Base-by-base conservation (phyloP, 2,329 filamentous ascomycete genomes). In the Xylaria sp. region DNA sequence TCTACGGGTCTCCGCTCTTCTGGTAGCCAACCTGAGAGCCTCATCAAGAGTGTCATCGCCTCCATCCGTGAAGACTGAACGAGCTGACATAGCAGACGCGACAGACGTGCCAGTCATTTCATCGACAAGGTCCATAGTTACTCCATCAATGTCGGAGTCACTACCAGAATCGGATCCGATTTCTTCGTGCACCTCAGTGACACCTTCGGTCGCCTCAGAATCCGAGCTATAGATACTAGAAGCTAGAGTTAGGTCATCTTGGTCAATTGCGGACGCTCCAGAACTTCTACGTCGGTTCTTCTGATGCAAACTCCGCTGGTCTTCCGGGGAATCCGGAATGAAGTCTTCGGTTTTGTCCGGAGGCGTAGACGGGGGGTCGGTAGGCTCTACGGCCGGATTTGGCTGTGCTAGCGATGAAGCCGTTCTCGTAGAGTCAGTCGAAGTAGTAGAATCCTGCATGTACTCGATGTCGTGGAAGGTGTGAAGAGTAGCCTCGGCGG, bases 391-490 rank as follows among this genome's bases (percentile, higher is more conserved):
- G 69, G 67, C 81, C 15, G 72, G 72, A 25, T 73, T 70, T 1
- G 80, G 73, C n/a, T 76, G 77, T 1, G 77, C 77, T 37, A 87
- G 79, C 15, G 87, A 88, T 3, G 94, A 96, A 62, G 90, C 89
- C 71, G 92, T 88, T 74, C 93, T 85, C 13, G 92, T 93, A 12
- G 90, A 90, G 72, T 95, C 92, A 0, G 90, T 92, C 0, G 92
- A 92, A 8, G 91, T 92, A 1, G 94, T 97, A 23, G 93, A 93
- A 78, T 98, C 94, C 77, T 94, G 94, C 78, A 90, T 87, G 71
- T 94, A 92, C 77, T 98, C 95, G 54, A 98, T 89, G 65, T 96
- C 94, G 77, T 98, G 94, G 87, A 97, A 98, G 0, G 96, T 99
- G 79, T 99, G 96, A 44, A 99, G 86, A 3, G 96, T 99, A 13